Base-by-base conservation (phyloP, 2,329 filamentous ascomycete genomes). In the Pseudocercospora pini-densiflorae region DNA sequence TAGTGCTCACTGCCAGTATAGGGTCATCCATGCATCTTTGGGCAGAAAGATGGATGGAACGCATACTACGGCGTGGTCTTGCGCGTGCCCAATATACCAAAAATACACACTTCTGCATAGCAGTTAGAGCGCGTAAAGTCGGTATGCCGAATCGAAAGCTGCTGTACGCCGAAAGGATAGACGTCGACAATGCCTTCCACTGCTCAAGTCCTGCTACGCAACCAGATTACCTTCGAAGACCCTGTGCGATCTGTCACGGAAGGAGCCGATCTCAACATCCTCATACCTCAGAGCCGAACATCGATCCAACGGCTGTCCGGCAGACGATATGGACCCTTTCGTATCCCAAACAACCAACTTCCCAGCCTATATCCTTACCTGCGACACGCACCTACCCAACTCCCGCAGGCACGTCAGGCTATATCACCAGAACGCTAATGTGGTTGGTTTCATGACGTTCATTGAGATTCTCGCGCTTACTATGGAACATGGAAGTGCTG, bases 241-340 rank as follows among this genome's bases (percentile, higher is more conserved):
- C 51, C 24, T 55, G 21, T 31, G n/a, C 14, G 51, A 55, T 55
- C 51, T 55, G 23, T 55, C 51, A 33, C 27, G 3, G 3, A 55
- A 55, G 51, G 51, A 31, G 51, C 51, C 51, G 51, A 55, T 55
- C 2, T 1, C 51, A 10, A 55, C 5, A 19, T 16, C 51, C 51
- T 33, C 27, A 16, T 55, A 10, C 51, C 27, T 55, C 51, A 55
- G 51, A 19, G 3, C 51, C 51, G 51, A 31, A 55, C 51, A 55
- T 55, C 51, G 51, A 55, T 54, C 51, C 24, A 54, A 54, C 51
- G 51, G 51, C 24, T 27, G 7, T 31, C 47, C 47, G 47, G 47
- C 47, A 51, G 3, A 10, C 19, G 8, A 16, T 16, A 24, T 23
- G 47, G 19, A 29, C 27, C 23, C 23, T 55, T 55, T 29, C 51